Evolutionary conservation across 768 basidiomycete species (phyloP), one percentile per base, ranked within the genome.

Genomic region (Phlebiopsis gigantea): DNA sequence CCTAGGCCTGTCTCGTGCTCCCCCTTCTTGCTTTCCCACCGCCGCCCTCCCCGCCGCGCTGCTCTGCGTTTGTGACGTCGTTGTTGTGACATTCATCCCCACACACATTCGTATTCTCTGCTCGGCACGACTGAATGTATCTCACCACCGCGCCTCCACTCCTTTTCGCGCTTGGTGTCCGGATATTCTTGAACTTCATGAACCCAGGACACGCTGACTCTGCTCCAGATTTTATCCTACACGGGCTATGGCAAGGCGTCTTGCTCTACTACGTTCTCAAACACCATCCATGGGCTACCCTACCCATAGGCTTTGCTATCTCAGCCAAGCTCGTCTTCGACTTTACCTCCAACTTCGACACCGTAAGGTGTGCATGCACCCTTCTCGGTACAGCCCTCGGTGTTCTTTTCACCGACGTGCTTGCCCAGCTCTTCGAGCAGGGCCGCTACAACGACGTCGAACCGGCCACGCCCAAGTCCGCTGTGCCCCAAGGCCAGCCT

Each of bases 201-300:
- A 59, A 73, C 72, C 60, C 74, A 73, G 57, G 69, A 26, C 60
- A 57, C 63, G 63, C 66, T 21, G 59, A 79, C 25, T 71, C 80
- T 62, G 69, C 85, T 42, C 79, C 79, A 57, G 81, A 87, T 64
- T 76, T 77, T 63, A 71, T 90, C 66, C 81, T 92, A 56, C 71
- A 80, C 50, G 89, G 89, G 50, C 77, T 85, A 63, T 84, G 86
- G 78, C 86, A 90, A 69, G 89, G 89, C 49, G 81, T 88, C 61
- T 85, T 80, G 24, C 74, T 92, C 51, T 85, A 89, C 64, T 85
- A 81, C 64, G 76, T 85, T 54, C 77, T 81, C 59, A 81, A 73
- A 63, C 75, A 79, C 66, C 76, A 77, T 55, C 76, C 78, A 46
- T 73, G 76, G 57, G 71, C 86, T 31, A 77, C 79, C 34, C 70